Evolutionary conservation across 2,329 filamentous ascomycete genomes (phyloP), one percentile per base, ranked within the genome.

Genomic region (Cercospora nicotianae): DNA sequence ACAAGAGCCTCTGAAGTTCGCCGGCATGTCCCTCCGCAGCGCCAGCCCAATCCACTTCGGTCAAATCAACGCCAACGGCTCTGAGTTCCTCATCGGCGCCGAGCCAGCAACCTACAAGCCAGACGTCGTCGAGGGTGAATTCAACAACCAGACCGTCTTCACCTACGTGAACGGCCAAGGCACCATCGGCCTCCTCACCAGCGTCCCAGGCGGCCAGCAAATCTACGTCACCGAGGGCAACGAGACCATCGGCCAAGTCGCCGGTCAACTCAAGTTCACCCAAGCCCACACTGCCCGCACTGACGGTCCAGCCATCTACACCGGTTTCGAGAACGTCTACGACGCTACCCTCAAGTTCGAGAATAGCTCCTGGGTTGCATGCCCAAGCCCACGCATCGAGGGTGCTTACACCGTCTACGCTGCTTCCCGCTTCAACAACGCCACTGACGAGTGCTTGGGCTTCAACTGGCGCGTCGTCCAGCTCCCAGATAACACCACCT

Each of bases 171-270:
- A 31, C 60, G 75, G 75, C 62, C 5, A 28, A 60, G 48, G 66
- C 48, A 67, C 62, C 31, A 63, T 73, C 67, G 33, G 20, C 33
- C 70, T 77, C 57, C 67, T 67, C 53, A 70, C 70, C 55, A 53
- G 65, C 30, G 75, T 77, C 9, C 76, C 76, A 6, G 76, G 75
- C 51, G 75, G 75, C 42, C 76, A 77, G 66, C 71, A 71, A 55
- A 70, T 75, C 65, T 78, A 77, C 72, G 70, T 78, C 57, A 73
- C 75, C 20, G 16, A 63, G 36, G 63, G 66, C 8, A 58, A 68
- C 18, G 63, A 63, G 12, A 30, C 36, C 23, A 63, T 68, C 28
- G 64, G 67, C 9, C 69, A 68, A 26, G 28, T 61, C n/a, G 60
- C 60, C 42, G 76, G 76, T 30, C 67, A 71, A n/a, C 55, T 78